phyloP scores from a whole-genome alignment of 768 basidiomycete genomes.

The Infundibulicybe gibba region DNA sequence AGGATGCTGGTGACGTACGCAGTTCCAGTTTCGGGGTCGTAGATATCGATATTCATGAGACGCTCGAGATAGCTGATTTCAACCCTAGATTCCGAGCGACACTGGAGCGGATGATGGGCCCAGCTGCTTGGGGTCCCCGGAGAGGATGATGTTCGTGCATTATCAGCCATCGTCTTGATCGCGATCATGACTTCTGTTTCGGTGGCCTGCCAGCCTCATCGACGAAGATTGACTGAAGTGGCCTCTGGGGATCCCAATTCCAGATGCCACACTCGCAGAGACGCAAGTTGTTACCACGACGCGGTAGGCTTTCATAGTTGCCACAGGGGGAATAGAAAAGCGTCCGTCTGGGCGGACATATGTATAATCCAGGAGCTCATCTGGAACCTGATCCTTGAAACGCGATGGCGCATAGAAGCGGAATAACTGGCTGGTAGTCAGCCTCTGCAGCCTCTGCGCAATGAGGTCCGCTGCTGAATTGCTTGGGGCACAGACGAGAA shows the following conservation, averaged over 20 bases:
- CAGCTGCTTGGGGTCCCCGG: constrained; percentile 71
- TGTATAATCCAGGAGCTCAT: constrained; percentile 35
- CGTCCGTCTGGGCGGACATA: constrained; percentile 26
- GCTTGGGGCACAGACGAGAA: constrained; percentile 61
- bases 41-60: constrained; percentile 44
- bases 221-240: constrained; percentile 68
- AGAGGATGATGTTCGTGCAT: constrained; percentile 55
- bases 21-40: constrained; percentile 26
- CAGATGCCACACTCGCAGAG: constrained; percentile 52
- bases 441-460: constrained; percentile 35
- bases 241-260: constrained; percentile 54
- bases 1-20: constrained; percentile 20
- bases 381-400: constrained; percentile 38
- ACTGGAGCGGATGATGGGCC: constrained; percentile 64
- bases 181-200: constrained; percentile 65
- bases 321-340: constrained; percentile 37
- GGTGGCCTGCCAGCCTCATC: constrained; percentile 72
- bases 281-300: constrained; percentile 67
- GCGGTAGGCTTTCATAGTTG: constrained; percentile 34
- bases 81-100: constrained; percentile 56
- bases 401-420: constrained; percentile 55
- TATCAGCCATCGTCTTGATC: constrained; percentile 56
- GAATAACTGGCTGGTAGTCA: constrained; percentile 38
- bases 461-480: constrained; percentile 66
- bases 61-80: constrained; percentile 59